Evolutionary conservation across 805 yeast genomes (phyloP), one percentile per base, ranked within the genome.

Genomic region (Ascoidea rubescens): DNA sequence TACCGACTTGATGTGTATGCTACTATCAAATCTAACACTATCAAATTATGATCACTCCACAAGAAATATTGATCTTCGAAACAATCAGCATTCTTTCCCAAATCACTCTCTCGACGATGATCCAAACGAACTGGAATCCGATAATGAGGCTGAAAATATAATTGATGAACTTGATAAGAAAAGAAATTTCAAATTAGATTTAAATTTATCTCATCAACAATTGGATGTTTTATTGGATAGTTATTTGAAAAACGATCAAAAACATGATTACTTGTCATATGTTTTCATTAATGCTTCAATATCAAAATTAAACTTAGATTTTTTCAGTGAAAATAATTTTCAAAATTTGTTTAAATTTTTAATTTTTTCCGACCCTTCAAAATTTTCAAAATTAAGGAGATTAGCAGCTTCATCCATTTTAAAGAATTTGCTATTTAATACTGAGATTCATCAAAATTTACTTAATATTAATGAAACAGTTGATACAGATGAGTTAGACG

Each of bases 381-480:
- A 81, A 60, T 84, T 81, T 58, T 73, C 87, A 12, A 79, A 79
- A 60, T 78, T 79, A 31, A 80, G 98, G 69, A 77, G 98, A 67
- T 90, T 85, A 63, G 97, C 96, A 62, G 90, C 87, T 45, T 95
- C 95, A 1, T 84, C 95, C 5, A 85, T 96, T 1, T 86, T 93
- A 59, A 91, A 93, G 65, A 91, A 91, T 67, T 78, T 91, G 0
- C 69, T 91, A 50, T 91, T 91, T 61, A 96, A 90, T 62, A 71
- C 86, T 1, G 78, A 80, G 46, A 66, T 77, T 43, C 98, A 91
- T 63, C 67, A 67, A 59, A 65, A 63, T 30, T 69, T 91, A 47
- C 64, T 88, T 46, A 71, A 70, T 4, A 21, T 21, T 21, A 21
- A 21, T 21, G 3, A 21, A 21, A 21, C 28, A 21, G 28, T 21